Conservation (phyloP, 805 yeast genomes). For the Cephaloascus fragrans region DNA sequence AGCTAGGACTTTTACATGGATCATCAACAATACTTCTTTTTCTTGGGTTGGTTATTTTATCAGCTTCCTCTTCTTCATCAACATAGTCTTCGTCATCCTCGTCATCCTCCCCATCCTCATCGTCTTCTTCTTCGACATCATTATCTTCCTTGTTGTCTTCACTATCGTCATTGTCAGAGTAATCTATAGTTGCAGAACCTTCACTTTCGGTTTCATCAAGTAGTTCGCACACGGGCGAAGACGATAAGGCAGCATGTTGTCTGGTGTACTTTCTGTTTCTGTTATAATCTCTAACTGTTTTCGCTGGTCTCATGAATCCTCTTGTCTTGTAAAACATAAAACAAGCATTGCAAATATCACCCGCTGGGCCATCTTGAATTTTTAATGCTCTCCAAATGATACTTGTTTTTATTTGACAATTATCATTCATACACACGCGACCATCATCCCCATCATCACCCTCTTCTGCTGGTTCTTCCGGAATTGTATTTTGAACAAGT, state of each 20-base stretch:
- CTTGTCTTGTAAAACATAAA: constrained; percentile 29
- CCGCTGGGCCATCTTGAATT: constrained; percentile 27
- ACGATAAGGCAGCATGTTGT: constrained; percentile 1
- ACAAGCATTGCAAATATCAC: constrained; percentile 37
- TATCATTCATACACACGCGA: constrained; percentile 22
- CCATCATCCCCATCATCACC: background rate
- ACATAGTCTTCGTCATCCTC: background rate
- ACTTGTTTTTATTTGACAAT: constrained; percentile 26
- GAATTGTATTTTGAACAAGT: background rate
- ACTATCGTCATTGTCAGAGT: constrained; percentile 19
- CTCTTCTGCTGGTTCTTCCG: background rate
- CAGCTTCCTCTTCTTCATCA: background rate
- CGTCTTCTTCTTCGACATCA: background rate
- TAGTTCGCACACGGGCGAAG: background rate
- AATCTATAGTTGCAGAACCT: too few species aligned
- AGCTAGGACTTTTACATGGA: constrained; percentile 12
- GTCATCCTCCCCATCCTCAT: background rate
- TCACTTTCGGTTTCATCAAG: background rate
- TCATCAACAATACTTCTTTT: background rate
- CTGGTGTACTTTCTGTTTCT: constrained; percentile 5
- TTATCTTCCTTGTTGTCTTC: constrained; percentile 11
- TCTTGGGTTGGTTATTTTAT: background rate
- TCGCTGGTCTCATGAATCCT: constrained; percentile 36
- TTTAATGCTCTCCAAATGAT: constrained; percentile 36
- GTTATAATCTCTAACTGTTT: constrained; percentile 21